Evolutionary conservation across 352 stramenopile genomes (phyloP), one percentile per base, ranked within the genome.

Genomic region (Phytopythium litorale): DNA sequence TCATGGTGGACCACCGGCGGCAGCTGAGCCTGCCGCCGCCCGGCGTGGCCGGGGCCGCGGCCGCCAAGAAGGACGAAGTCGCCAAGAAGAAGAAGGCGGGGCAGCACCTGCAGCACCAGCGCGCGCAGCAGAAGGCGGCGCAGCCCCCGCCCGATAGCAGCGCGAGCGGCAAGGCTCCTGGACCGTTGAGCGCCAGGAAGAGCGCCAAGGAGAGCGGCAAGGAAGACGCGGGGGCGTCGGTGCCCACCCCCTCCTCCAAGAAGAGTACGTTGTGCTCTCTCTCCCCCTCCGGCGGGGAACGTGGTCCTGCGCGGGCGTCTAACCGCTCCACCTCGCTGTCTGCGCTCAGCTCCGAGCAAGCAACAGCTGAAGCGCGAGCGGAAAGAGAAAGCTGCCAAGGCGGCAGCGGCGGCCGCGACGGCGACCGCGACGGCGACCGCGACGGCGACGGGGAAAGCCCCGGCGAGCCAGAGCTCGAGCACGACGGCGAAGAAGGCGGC

Each of bases 1-100:
- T 78, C 46, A 64, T 74, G 50, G 69, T 78, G 66, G 71, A 78
- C 62, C 68, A 78, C 51, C 73, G 71, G 32, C 71, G 71, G 18
- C 68, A 80, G 42, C 49, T 70, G 48, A 57, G 66, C 55, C 28
- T 60, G 21, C 54, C 56, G n/a, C 49, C 62, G 50, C 54, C 54
- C 6, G 6, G 19, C 18, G 21, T 37, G 23, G 19, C 60, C 18
- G 51, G 21, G 42, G 50, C 51, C 18, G 42, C 56, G 21, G 33
- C 61, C 9, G 64, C 51, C 37, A 73, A 66, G 62, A 65, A 72
- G 30, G 65, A 76, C 40, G 68, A 78, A 23, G 64, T 71, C 25
- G 15, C 50, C 9, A 76, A 76, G 65, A 81, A 78, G 70, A 77
- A 79, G 43, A 65, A 58, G 38, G 49, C 48, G 25, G 45, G 12